Evolutionary conservation across 768 basidiomycete genomes (phyloP).

Genomic region (Hydnomerulius pinastri): DNA sequence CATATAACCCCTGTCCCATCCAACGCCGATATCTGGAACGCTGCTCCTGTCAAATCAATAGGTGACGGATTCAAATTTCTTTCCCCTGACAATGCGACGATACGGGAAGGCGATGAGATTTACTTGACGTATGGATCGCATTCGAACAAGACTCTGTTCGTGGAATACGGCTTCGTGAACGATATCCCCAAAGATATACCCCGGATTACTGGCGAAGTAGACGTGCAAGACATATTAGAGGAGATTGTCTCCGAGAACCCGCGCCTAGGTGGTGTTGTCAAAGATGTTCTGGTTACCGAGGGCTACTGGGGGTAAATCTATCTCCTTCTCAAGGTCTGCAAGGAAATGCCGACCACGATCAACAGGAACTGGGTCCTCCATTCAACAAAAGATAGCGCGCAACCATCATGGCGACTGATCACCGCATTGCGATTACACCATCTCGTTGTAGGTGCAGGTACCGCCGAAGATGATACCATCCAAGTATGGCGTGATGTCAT

Average conservation of each 20-base stretch:
- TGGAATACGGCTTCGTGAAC: constrained; percentile 89
- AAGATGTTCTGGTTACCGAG: constrained; percentile 53
- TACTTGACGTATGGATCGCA: constrained; percentile 81
- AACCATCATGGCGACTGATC: constrained; percentile 82
- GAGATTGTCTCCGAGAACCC: constrained; percentile 48
- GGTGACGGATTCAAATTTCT: constrained; percentile 53
- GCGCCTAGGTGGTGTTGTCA: constrained; percentile 47
- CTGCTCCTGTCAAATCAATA: constrained; percentile 34
- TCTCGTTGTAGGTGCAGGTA: constrained; percentile 36
- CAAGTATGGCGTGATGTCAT: constrained; percentile 57
- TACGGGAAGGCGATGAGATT: constrained; percentile 63
- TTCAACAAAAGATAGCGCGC: constrained; percentile 54
- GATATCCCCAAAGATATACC: constrained; percentile 27
- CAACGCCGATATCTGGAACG: constrained; percentile 38
- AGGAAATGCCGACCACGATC: not conserved
- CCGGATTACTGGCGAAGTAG: constrained; percentile 53
- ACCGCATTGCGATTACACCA: constrained; percentile 69
- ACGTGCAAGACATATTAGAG: constrained; percentile 58
- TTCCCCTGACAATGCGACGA: constrained; percentile 44
- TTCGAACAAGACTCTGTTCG: constrained; percentile 72
- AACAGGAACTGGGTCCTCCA: constrained; percentile 82
- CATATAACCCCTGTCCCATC: constrained; percentile 46
- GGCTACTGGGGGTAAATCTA: constrained; percentile 82
- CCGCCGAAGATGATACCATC: constrained; percentile 33
- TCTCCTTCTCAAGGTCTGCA: constrained; percentile 2